Percentiles rank a stretch among this genome's conserved stretches.
Conservation (phyloP, 2,329 filamentous ascomycete genomes). For the Diaporthe velutina region DNA sequence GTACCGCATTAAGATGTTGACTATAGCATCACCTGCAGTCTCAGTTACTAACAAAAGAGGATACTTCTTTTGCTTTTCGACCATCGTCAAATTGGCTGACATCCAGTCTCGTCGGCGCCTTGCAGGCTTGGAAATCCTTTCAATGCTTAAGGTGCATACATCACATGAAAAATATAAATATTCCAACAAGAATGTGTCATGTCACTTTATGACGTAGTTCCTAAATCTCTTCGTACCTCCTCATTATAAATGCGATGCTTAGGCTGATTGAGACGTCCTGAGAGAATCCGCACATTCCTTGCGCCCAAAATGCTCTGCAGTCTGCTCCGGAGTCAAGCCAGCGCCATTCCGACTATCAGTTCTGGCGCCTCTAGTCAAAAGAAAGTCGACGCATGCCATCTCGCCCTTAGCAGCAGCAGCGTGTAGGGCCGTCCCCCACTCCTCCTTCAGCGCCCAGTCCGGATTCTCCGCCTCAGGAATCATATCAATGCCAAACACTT, state of each 20-base stretch:
- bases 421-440: neutral
- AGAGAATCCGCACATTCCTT: neutral
- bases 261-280: neutral
- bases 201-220: too few species aligned
- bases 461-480: neutral
- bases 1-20: neutral
- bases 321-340: neutral
- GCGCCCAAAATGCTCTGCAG: neutral
- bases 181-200: too few species aligned
- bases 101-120: too few species aligned
- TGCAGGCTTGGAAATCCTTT: too few species aligned
- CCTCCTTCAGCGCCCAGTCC: neutral
- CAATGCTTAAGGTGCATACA: too few species aligned
- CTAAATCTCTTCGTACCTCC: neutral
- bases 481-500: neutral
- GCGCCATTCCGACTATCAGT: constrained; percentile 1
- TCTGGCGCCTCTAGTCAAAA: constrained; percentile 12
- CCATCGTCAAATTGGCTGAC: too few species aligned
- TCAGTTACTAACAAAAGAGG: too few species aligned
- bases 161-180: too few species aligned
- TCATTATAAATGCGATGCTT: neutral
- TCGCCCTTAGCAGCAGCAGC: constrained; percentile 4
- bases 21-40: too few species aligned
- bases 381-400: neutral
- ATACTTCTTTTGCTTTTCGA: too few species aligned